Conservation (phyloP, 441 rosid genomes). For the Dalechampia spathulata region DNA sequence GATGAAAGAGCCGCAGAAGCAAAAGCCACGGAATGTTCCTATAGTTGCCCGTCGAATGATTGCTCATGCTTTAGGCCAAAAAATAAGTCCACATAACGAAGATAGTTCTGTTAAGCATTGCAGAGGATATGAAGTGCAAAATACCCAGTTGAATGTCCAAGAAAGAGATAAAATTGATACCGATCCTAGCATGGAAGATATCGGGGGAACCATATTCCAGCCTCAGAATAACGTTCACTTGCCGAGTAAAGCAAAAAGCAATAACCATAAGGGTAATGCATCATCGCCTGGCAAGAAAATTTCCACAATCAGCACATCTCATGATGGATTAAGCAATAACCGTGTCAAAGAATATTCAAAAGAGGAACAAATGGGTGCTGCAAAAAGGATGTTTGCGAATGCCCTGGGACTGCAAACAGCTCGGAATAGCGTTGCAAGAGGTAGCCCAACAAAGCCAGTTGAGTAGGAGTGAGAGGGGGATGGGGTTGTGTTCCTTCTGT, state of each 20-base stretch:
- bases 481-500: background rate
- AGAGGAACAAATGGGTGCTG: conserved; percentile 51
- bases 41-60: conserved; percentile 73
- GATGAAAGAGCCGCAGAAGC: conserved; percentile 28
- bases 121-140: conserved; percentile 17
- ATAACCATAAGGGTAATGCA: conserved; percentile 3
- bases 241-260: conserved; percentile 14
- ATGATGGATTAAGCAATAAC: conserved; percentile 18
- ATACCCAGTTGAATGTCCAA: conserved; percentile 10
- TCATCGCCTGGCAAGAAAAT: conserved; percentile 17
- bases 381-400: conserved; percentile 61
- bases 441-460: conserved; percentile 23
- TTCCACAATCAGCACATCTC: conserved; percentile 9
- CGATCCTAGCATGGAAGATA: conserved; percentile 18
- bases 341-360: conserved; percentile 31
- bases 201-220: conserved; percentile 8
- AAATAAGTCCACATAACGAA: conserved; percentile 14
- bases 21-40: conserved; percentile 41
- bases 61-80: conserved; percentile 70
- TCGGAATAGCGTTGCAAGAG: conserved; percentile 24
- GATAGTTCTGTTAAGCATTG: conserved; percentile 12
- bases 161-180: conserved; percentile 20
- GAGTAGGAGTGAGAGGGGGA: conserved; percentile 8
- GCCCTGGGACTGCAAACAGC: conserved; percentile 47
- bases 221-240: conserved; percentile 10